Evolutionary conservation across 2,329 filamentous ascomycete genomes (phyloP), one percentile per base, ranked within the genome.

Genomic region (Phaeosphaeriaceae sp.): DNA sequence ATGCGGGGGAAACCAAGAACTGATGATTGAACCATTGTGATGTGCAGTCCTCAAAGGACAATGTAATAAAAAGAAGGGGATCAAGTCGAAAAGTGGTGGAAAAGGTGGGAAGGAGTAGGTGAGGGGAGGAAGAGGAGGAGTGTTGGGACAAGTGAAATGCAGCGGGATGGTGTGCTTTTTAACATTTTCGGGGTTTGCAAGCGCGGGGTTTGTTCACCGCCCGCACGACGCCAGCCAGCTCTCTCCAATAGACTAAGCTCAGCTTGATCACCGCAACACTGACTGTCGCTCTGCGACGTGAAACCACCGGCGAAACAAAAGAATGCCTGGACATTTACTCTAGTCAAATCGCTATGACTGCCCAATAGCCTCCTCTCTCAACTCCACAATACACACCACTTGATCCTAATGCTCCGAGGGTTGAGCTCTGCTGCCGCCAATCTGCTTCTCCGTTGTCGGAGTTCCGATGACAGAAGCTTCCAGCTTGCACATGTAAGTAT

Each of bases 1-100:
- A 97, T 97, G 76, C 94, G 93, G 78, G 94, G 94, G 86, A 99
- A 99, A 81, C 94, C 94, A 78, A 99, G 88, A 78, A 99, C 84
- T 67, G 94, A 84, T 62, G 79, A 81, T 62, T 79, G 76, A 48
- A 81, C 79, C 79, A 81, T 81, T 50, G 51, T 65, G 65, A 60
- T 56, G 38, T 43, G 50, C 36, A 20, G 45, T 49, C 45, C 47
- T 54, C 39, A 32, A 39, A 18, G 45, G 32, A 45, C 42, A 46
- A 52, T 42, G 53, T 52, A 50, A 36, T 38, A 45, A 42, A 20
- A 26, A 41, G 16, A 43, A 52, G 50, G 46, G 29, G 33, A 26
- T 3, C 40, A 34, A 26, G 41, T 21, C 12, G 46, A 18, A 45
- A n/a, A 41, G 21, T 29, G 48, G 35, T 18, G 33, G n/a, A 42